Base-by-base conservation (phyloP, 352 stramenopile species). In the Pythium rishiriense region DNA sequence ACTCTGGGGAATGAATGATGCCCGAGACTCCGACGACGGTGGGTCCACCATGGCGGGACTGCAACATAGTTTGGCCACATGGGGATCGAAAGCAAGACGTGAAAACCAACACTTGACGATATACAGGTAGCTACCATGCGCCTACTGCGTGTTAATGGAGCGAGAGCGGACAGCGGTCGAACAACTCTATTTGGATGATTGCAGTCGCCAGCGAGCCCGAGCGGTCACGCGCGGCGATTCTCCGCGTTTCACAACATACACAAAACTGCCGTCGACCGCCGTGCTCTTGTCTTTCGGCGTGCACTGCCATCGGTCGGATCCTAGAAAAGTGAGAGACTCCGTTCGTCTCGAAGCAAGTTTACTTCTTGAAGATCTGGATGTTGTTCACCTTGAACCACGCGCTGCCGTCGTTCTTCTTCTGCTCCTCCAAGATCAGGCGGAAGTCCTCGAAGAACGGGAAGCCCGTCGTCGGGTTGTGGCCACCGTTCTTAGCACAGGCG, bases 361-460 rank as follows among this genome's bases (percentile, higher is more conserved):
- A 84, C 62, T 79, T 77, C 58, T 71, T 79, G 62, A 90, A 90
- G 68, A 90, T 81, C 72, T 88, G 75, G 66, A 90, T 81, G 68
- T 90, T 85, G 58, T 73, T 90, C n/a, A 58, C 77, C 51, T 81
- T 87, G 70, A 90, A 90, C 51, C 67, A 87, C 26, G 79, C 81
- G 45, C 74, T 83, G n/a, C 66, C 65, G 68, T 90, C 81, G 46
- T 62, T 56, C 73, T 88, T 87, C 66, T 87, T 90, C 72, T 93
- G 81, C 72, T 91, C 84, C 55, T 93, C 81, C 15, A 91, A 55
- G 49, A 91, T 76, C 60, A 93, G 63, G 28, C 76, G 75, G 71
- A 93, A 91, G 51, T 77, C 80, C 58, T 90, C 80, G 56, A 90
- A 93, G 72, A 89, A 91, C 5, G 84, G 84, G 69, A 90, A 93